Evolutionary conservation across 2,329 filamentous ascomycete species (phyloP).

Genomic region (Nectriaceae sp.): DNA sequence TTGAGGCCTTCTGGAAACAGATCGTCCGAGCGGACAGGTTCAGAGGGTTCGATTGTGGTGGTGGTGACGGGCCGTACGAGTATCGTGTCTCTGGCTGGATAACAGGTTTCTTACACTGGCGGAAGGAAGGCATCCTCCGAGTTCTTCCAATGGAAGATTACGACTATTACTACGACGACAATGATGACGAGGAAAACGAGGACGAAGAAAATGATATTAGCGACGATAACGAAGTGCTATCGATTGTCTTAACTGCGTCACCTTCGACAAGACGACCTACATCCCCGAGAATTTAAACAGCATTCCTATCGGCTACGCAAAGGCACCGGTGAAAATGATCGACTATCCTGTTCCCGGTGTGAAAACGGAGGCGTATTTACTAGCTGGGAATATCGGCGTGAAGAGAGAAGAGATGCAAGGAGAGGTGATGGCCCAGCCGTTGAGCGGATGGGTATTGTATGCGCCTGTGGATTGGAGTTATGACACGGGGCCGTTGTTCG

Average conservation of each 20-base stretch:
- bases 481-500: slow-evolving; percentile 17
- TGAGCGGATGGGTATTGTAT: slow-evolving; percentile 44
- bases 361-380: slow-evolving; percentile 35
- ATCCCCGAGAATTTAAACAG: slow-evolving; percentile 25
- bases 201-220: too few species aligned
- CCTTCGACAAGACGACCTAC: slow-evolving; percentile 34
- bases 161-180: too few species aligned
- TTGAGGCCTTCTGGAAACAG: slow-evolving; percentile 44
- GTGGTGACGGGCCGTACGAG: slow-evolving; percentile 29
- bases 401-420: slow-evolving; percentile 19
- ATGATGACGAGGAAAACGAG: too few species aligned
- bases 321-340: slow-evolving; percentile 40
- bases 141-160: slow-evolving; percentile 15
- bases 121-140: slow-evolving; percentile 32
- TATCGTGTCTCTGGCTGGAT: slow-evolving; percentile 50
- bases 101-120: slow-evolving; percentile 50
- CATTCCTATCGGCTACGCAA: slow-evolving; percentile 42
- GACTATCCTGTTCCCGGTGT: slow-evolving; percentile 29
- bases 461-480: slow-evolving; percentile 34
- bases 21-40: slow-evolving; percentile 39
- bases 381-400: slow-evolving; percentile 42
- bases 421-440: slow-evolving; percentile 34
- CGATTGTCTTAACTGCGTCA: too few species aligned
- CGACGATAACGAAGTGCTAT: too few species aligned
- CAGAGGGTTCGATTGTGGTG: slow-evolving; percentile 30